Evolutionary conservation across 176 grass and related monocot species (phyloP), one percentile per base, ranked within the genome.

Genomic region (Oryza australiensis): DNA sequence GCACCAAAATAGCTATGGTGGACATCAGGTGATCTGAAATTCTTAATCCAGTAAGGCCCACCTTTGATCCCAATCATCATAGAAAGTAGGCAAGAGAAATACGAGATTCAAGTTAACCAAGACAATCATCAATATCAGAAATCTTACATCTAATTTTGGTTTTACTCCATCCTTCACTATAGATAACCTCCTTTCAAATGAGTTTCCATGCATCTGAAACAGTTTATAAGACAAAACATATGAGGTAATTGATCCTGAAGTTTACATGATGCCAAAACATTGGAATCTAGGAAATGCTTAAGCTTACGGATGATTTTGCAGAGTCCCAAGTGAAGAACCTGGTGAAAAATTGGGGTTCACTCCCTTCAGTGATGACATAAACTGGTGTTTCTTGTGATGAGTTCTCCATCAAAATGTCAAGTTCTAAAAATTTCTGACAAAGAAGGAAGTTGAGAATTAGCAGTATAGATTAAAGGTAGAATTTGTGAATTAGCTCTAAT

Each of bases 191-290:
- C 91, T 91, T 85, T 99, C 90, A 83, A 99, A 99, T 70, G 96
- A 99, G 82, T 99, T 94, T 12, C 96, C 96, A 86, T 91, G 96
- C 93, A 99, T 99, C 96, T 99, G 93, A 86, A 87, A 97, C 55
- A 78, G 75, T 65, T 69, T 43, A 72, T 63, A 86, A 68, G 71
- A 67, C 18, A 81, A 29, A 77, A 72, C 12, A 84, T 18, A 66
- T 87, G 26, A 74, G 66, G 42, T 81, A 29, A 68, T 42, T 26
- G 5, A 4, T 14, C 55, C 62, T 82, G 38, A 90, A 28, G 34
- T 33, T 74, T 29, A 43, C 75, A 66, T 22, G 18, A 24, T 28
- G 70, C 14, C 60, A 79, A 82, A 93, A 75, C 34, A 72, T 7
- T 63, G 12, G 33, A 89, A 83, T 77, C 53, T 62, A 82, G 59